These are phyloP conservation scores for Colletotrichum godetiae DNA, from an alignment of 2,329 filamentous ascomycete species.

Conservation along the genomic window DNA sequence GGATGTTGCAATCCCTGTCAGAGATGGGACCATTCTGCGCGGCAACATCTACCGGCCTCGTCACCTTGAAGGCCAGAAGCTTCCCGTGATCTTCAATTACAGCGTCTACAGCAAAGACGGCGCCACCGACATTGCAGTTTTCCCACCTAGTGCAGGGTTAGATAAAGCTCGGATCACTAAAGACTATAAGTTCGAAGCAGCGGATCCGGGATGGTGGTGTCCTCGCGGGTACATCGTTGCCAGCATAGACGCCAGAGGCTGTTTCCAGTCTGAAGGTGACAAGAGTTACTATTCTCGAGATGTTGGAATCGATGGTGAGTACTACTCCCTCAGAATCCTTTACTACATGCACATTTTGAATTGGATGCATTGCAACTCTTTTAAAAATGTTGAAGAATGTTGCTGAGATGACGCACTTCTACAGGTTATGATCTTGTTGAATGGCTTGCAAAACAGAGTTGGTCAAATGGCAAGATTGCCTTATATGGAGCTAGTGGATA, in stretches of 20 bases:
- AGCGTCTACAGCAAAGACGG: not conserved
- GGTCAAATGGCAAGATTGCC: not conserved
- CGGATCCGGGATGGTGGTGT: constrained; percentile 1
- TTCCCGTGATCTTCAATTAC: not conserved
- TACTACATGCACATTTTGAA: too few species aligned
- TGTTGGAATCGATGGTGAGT: not conserved
- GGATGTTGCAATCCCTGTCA: not conserved
- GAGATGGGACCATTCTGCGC: not conserved
- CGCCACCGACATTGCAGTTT: not conserved
- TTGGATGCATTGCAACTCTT: too few species aligned
- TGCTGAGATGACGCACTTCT: not conserved
- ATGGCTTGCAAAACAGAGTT: not conserved
- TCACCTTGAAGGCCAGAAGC: not conserved
- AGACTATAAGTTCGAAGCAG: not conserved
- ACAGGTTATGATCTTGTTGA: not conserved
- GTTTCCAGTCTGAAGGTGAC: not conserved
- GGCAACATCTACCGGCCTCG: not conserved
- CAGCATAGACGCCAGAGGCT: not conserved
- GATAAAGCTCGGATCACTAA: not conserved
- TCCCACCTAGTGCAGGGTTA: not conserved
- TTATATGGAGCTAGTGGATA: not conserved
- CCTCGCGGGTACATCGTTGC: not conserved
- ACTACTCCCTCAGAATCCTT: too few species aligned
- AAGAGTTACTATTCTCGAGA: not conserved
- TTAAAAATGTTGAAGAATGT: too few species aligned